Base-by-base conservation (phyloP, 176 grass and related monocot genomes). In the sorghum (Sorghum bicolor) region DNA sequence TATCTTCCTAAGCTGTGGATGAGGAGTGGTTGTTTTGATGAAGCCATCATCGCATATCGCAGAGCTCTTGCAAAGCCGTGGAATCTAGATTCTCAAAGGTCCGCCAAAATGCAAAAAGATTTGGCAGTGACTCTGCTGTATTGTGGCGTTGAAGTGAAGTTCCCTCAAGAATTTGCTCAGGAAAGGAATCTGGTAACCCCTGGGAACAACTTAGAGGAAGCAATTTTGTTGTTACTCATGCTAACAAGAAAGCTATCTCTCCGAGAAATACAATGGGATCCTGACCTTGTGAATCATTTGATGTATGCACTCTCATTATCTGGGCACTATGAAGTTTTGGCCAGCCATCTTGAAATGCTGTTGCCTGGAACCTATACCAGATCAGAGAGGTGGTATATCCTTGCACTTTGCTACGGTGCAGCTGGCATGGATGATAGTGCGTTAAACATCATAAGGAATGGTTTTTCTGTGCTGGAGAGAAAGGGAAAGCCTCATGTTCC, bases 371-470 rank as follows among this genome's bases (percentile, higher is more conserved):
- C 83, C 41, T 98, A 96, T 84, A 87, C 64, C 80, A 88, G 89
- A 88, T 85, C 84, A 64, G 91, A 96, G 70, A 98, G 96, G 90
- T 98, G 96, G 93, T 98, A 94, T 84, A 64, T 96, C 83, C 93
- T 99, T 39, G 91, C 96, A 48, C 89, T 99, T 83, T 96, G 96
- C 92, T 96, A 91, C 63, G 87, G 90, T 86, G 91, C 93, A 44
- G 31, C 76, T 45, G 87, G 89, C 76, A 86, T 94, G 78, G 94
- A 99, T 84, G 89, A 90, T 76, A 91, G 87, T 89, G 93, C 96
- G 64, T 78, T 99, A 76, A 94, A 96, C 82, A 86, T 99, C 79
- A 86, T 99, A 85, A 93, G 83, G 70, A 99, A 87, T 22, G 88
- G 85, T 53, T 81, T 86, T 70, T 72, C 70, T 62, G 86, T 93